Evolutionary conservation across 257 asterid genomes (phyloP).

Genomic region (Pogostemon cablin): DNA sequence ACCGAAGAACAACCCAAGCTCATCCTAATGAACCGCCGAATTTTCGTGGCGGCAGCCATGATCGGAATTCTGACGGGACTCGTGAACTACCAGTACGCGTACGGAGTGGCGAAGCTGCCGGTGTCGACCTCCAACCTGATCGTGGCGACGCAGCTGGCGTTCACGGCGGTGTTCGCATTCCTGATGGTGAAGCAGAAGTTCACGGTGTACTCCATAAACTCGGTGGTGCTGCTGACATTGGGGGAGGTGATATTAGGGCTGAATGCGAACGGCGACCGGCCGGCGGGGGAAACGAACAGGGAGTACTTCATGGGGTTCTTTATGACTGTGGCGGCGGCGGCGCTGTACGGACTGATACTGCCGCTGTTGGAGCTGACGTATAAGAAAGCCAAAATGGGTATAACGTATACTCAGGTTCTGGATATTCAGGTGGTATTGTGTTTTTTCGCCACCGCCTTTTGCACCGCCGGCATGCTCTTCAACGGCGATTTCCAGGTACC

Average conservation of each 20-base stretch:
- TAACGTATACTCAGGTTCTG: slow-evolving; percentile 36
- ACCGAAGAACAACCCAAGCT: not conserved
- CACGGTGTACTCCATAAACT: slow-evolving; percentile 46
- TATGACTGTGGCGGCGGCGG: slow-evolving; percentile 45
- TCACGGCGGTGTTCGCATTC: slow-evolving; percentile 46
- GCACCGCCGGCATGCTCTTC: slow-evolving; percentile 43
- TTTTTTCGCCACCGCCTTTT: slow-evolving; percentile 40
- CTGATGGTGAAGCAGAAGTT: slow-evolving; percentile 41
- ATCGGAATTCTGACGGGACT: slow-evolving; percentile 41
- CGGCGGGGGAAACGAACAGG: slow-evolving; percentile 41
- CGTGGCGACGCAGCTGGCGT: slow-evolving; percentile 44
- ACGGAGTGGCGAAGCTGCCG: slow-evolving; percentile 45
- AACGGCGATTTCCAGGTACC: slow-evolving; percentile 44
- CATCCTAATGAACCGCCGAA: slow-evolving; percentile 29
- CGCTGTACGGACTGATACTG: slow-evolving; percentile 42
- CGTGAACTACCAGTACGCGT: slow-evolving; percentile 43
- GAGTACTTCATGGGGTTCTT: slow-evolving; percentile 42
- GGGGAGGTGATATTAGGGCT: slow-evolving; percentile 48
- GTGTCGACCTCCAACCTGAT: slow-evolving; percentile 46
- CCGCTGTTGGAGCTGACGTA: slow-evolving; percentile 46
- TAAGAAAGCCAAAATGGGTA: slow-evolving; percentile 15
- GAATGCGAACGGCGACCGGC: slow-evolving; percentile 40
- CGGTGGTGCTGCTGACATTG: slow-evolving; percentile 42
- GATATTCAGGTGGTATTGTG: slow-evolving; percentile 42
- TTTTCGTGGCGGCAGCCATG: slow-evolving; percentile 30